Evolutionary conservation across 768 basidiomycete species (phyloP).

Genomic region (Panaeolus papilionaceus): DNA sequence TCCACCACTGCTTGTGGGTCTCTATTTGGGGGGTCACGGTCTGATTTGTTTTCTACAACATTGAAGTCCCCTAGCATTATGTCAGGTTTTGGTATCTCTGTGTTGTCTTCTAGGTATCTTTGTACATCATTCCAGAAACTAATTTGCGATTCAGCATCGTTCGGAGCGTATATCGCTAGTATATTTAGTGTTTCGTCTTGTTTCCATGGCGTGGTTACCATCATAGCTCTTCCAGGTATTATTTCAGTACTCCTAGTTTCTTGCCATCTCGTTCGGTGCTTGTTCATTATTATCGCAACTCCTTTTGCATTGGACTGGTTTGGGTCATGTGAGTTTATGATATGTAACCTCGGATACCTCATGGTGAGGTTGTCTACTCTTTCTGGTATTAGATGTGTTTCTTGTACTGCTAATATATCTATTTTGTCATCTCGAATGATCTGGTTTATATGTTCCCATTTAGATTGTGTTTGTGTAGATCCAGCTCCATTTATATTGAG

Average conservation of each 20-base stretch:
- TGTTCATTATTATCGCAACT: constrained; percentile 15
- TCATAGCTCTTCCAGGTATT: constrained; percentile 35
- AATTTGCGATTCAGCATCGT: constrained; percentile 33
- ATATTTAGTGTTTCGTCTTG: constrained; percentile 26
- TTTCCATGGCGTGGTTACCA: constrained; percentile 26
- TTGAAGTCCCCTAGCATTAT: too few relatives aligned
- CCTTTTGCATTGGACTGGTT: too few relatives aligned
- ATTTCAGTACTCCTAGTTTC: constrained; percentile 21
- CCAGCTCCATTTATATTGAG: too few relatives aligned
- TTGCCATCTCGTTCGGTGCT: constrained; percentile 23
- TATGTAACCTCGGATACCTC: too few relatives aligned
- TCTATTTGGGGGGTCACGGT: constrained; percentile 20
- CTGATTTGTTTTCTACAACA: constrained; percentile 8
- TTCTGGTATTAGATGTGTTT: too few relatives aligned
- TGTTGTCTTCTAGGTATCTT: too few relatives aligned
- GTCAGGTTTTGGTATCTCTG: constrained; percentile 10
- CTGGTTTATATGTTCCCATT: too few relatives aligned
- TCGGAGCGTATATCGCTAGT: constrained; percentile 29
- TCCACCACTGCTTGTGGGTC: constrained; percentile 13
- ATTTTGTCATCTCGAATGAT: too few relatives aligned
- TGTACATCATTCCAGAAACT: constrained; percentile 33
- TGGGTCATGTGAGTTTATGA: too few relatives aligned
- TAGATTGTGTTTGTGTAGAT: too few relatives aligned
- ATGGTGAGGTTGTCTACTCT: too few relatives aligned
- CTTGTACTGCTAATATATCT: too few relatives aligned